Base-by-base conservation (phyloP, 805 yeast genomes). In the Metschnikowia arizonensis region DNA sequence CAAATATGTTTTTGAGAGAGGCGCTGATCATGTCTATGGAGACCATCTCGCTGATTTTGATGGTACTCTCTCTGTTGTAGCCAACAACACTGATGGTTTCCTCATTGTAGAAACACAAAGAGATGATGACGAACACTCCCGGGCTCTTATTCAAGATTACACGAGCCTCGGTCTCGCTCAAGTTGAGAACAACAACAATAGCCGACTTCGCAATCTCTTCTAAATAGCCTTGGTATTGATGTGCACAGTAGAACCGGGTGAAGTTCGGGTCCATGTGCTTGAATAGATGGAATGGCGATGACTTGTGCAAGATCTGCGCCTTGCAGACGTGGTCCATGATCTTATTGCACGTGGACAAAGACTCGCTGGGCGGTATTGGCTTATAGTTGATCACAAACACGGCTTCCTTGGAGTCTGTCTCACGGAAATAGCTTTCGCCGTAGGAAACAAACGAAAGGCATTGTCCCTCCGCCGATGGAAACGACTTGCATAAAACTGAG, bases 241-340 rank as follows among this genome's bases (percentile, higher is more conserved):
- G 95, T 0, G 93, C 93, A 3, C 89, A 79, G 10, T 81, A 80
- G 59, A 77, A 85, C 0, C 83, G 56, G 21, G 29, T 73, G 57
- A 48, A 69, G 46, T 30, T 62, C 26, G 19, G 35, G 50, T 65
- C 49, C 49, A 50, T 11, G 3, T 78, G 69, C 52, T 76, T 79
- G 71, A 91, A 91, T 26, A 91, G 66, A 66, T 90, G 97, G 65
- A 90, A 88, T 3, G 96, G 90, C 39, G 88, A 85, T 1, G 82
- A 77, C 58, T 91, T 90, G 58, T 81, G 80, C 44, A 90, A 69
- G 17, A 88, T 76, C 49, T 79, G 80, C 0, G 95, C 85, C 60
- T 86, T 83, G 47, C 81, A 78, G 5, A 83, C 59, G 30, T 81
- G 65, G 42, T 79, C 81, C 28, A 83, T 72, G 31, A 85, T 72